A percentile compares a stretch with the other conserved stretches of the same genome.
Evolutionary conservation across 495 filamentous ascomycete genomes (phyloP).

Genomic region (Tuber calosporum): DNA sequence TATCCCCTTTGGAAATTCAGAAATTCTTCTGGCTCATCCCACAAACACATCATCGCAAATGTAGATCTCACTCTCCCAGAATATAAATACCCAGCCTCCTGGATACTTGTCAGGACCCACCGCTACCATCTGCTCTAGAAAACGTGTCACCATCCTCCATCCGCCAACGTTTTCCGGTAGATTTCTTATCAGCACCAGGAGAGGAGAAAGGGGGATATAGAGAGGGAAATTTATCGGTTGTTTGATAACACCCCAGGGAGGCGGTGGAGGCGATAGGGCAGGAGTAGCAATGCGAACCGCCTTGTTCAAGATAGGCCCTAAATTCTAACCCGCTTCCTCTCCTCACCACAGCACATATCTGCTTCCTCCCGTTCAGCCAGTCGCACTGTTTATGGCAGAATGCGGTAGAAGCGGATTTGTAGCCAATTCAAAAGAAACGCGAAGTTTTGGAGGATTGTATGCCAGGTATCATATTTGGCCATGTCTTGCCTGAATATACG

Average conservation of each 20-base stretch:
- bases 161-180: slow-evolving; percentile 69
- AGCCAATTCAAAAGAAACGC: slow-evolving; percentile 79
- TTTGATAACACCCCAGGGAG: slow-evolving; percentile 88
- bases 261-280: slow-evolving; percentile 92
- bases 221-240: slow-evolving; percentile 96
- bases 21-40: slow-evolving; percentile 85
- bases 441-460: slow-evolving; percentile 77
- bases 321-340: slow-evolving; percentile 29
- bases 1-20: slow-evolving; percentile 83
- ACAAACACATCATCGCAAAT: slow-evolving; percentile 81
- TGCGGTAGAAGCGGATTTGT: slow-evolving; percentile 85
- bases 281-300: slow-evolving; percentile 97
- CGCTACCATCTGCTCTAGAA: slow-evolving; percentile 60
- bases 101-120: slow-evolving; percentile 65
- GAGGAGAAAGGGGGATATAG: slow-evolving; percentile 68
- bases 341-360: slow-evolving; percentile 33
- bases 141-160: slow-evolving; percentile 60
- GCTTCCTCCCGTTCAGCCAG: slow-evolving; percentile 27
- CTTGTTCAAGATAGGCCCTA: slow-evolving; percentile 81
- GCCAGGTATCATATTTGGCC: slow-evolving; percentile 98
- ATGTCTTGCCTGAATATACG: slow-evolving; percentile 92
- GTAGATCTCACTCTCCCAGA: slow-evolving; percentile 82
- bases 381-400: slow-evolving; percentile 44
- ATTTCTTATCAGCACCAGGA: slow-evolving; percentile 4
- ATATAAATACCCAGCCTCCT: slow-evolving; percentile 92